Evolutionary conservation across 2,329 filamentous ascomycete genomes (phyloP).

Genomic region (Cordyceps javanica): DNA sequence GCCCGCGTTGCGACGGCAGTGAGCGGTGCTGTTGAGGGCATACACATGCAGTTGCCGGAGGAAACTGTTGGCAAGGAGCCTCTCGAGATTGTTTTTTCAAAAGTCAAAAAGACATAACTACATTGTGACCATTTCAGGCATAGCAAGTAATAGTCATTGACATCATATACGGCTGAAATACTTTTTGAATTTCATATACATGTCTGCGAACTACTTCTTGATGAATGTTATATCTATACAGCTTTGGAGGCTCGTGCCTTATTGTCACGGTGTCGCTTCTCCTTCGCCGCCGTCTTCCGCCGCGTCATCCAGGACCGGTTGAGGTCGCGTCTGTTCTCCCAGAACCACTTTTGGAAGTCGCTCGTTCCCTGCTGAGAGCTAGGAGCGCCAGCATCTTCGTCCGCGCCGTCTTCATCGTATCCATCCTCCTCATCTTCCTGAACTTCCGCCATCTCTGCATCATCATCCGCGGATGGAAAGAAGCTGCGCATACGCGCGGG

Average conservation of each 20-base stretch:
- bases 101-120: not conserved
- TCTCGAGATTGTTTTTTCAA: not conserved
- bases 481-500: slow-evolving; percentile 58
- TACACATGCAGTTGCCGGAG: not conserved
- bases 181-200: slow-evolving; percentile 1
- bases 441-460: slow-evolving; percentile 23
- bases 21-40: not conserved
- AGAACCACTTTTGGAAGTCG: slow-evolving; percentile 63
- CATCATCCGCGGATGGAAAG: slow-evolving; percentile 41
- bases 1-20: not conserved
- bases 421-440: slow-evolving; percentile 21
- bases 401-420: slow-evolving; percentile 1
- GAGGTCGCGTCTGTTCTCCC: slow-evolving; percentile 58
- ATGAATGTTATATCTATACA: slow-evolving; percentile 21
- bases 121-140: rapidly evolving
- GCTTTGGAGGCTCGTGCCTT: slow-evolving; percentile 43
- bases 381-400: slow-evolving; percentile 1
- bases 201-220: not conserved
- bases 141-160: not conserved
- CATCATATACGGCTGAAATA: not conserved
- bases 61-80: not conserved
- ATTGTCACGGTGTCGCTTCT: slow-evolving; percentile 61
- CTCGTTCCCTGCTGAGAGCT: slow-evolving; percentile 28
- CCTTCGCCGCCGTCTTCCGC: slow-evolving; percentile 56
- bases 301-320: slow-evolving; percentile 62